Conservation (phyloP, 305 asterid genomes). For the Fraxinus floribunda region DNA sequence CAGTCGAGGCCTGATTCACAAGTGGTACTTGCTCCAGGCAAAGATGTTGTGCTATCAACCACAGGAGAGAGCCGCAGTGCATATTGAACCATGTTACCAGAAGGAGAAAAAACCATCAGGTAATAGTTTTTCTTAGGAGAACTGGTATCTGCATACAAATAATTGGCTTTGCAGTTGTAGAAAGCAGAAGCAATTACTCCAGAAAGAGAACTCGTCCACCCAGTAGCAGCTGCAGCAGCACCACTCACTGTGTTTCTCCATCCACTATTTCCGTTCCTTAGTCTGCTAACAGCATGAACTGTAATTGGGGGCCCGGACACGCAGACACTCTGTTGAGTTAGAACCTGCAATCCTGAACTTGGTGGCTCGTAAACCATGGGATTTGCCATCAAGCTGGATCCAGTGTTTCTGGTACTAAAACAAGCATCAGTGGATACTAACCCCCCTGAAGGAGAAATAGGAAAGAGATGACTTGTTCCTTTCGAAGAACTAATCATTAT, state of each 20-base stretch:
- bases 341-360: conserved; percentile 28
- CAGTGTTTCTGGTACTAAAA: conserved; percentile 37
- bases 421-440: conserved; percentile 42
- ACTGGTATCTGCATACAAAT: conserved; percentile 32
- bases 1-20: conserved; percentile 41
- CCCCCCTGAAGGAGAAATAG: conserved; percentile 73
- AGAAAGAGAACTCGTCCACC: conserved; percentile 50
- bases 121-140: conserved; percentile 34
- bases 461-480: conserved; percentile 88
- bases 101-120: conserved; percentile 17
- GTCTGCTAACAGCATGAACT: conserved; percentile 58
- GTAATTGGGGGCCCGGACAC: conserved; percentile 43
- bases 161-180: conserved; percentile 49
- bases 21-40: conserved; percentile 35
- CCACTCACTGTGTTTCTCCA: conserved; percentile 73
- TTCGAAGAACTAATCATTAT: conserved; percentile 75
- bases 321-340: conserved; percentile 40
- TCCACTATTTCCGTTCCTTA: conserved; percentile 59
- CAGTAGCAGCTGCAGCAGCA: conserved; percentile 84
- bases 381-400: not conserved
- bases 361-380: not conserved
- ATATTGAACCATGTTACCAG: conserved; percentile 65
- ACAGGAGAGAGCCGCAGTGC: conserved; percentile 55
- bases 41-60: conserved; percentile 32
- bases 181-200: conserved; percentile 71